Evolutionary conservation across 306 rosid genomes (phyloP).

Genomic region (Mucuna pruriens): DNA sequence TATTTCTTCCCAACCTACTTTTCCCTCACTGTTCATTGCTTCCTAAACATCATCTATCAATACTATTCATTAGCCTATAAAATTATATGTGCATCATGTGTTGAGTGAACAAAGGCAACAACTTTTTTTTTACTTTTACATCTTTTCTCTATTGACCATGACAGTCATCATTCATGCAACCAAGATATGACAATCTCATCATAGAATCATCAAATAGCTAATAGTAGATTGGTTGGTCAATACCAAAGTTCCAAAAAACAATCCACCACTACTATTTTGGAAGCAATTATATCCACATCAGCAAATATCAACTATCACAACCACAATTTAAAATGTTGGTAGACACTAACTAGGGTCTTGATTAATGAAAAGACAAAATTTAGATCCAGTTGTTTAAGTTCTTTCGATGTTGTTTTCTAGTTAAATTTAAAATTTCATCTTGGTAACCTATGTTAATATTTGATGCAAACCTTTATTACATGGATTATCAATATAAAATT

Average conservation of each 20-base stretch:
- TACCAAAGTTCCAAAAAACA: too few species aligned
- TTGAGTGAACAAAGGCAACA: not conserved
- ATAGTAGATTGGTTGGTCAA: not conserved
- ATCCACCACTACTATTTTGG: too few species aligned
- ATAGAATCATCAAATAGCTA: not conserved
- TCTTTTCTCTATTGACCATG: not conserved
- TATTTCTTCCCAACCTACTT: slow-evolving; percentile 87
- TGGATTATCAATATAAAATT: not conserved
- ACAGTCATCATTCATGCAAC: not conserved
- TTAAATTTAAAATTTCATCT: not conserved
- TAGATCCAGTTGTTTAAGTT: not conserved
- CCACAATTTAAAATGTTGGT: too few species aligned
- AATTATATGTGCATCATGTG: not conserved
- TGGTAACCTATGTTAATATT: not conserved
- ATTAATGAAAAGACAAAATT: too few species aligned
- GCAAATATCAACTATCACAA: too few species aligned
- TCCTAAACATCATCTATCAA: slow-evolving; percentile 57
- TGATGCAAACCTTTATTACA: not conserved
- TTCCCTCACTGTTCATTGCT: slow-evolving; percentile 74
- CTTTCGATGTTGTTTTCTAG: not conserved
- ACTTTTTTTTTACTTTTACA: not conserved
- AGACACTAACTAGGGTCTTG: not conserved
- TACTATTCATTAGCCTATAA: not conserved
- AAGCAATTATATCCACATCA: too few species aligned
- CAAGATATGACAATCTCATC: not conserved